A percentile compares a stretch with the other conserved stretches of the same genome.
Evolutionary conservation across 2,329 filamentous ascomycete species (phyloP).

Genomic region (Aspergillus latus): DNA sequence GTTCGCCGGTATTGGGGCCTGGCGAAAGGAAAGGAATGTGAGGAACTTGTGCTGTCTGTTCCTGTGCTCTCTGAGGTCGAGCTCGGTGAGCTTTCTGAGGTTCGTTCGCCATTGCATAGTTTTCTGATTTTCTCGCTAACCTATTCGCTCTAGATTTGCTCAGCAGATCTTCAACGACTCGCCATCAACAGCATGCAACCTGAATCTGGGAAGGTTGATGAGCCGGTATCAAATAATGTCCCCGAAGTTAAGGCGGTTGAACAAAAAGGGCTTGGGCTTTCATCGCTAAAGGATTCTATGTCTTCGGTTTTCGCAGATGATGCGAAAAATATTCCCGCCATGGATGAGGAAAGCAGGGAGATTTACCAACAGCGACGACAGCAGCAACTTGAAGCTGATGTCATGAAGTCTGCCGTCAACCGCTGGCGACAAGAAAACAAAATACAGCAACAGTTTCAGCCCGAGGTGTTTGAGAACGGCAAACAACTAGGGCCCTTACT

Average conservation of each 20-base stretch:
- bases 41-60: slow-evolving; percentile 48
- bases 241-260: slow-evolving; percentile 46
- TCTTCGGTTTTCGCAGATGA: slow-evolving; percentile 59
- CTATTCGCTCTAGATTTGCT: slow-evolving; percentile 33
- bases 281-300: slow-evolving; percentile 66
- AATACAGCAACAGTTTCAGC: slow-evolving; percentile 17
- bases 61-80: slow-evolving; percentile 48
- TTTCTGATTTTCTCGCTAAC: neutral
- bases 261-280: slow-evolving; percentile 70
- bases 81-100: slow-evolving; percentile 48
- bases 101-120: slow-evolving; percentile 24
- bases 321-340: slow-evolving; percentile 54
- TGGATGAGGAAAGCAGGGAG: slow-evolving; percentile 44
- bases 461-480: slow-evolving; percentile 61
- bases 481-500: slow-evolving; percentile 67
- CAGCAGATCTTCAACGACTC: slow-evolving; percentile 34
- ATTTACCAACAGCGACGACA: slow-evolving; percentile 51
- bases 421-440: slow-evolving; percentile 75
- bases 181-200: slow-evolving; percentile 27
- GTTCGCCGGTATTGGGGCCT: slow-evolving; percentile 57
- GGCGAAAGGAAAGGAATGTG: slow-evolving; percentile 48
- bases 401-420: slow-evolving; percentile 70
- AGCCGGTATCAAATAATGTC: slow-evolving; percentile 21
- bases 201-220: slow-evolving; percentile 1
- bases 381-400: slow-evolving; percentile 77